Percentiles rank a stretch among this genome's conserved stretches.
These are phyloP conservation scores for Pleurotus pulmonarius DNA, from an alignment of 768 basidiomycete species.

Conservation along the genomic window DNA sequence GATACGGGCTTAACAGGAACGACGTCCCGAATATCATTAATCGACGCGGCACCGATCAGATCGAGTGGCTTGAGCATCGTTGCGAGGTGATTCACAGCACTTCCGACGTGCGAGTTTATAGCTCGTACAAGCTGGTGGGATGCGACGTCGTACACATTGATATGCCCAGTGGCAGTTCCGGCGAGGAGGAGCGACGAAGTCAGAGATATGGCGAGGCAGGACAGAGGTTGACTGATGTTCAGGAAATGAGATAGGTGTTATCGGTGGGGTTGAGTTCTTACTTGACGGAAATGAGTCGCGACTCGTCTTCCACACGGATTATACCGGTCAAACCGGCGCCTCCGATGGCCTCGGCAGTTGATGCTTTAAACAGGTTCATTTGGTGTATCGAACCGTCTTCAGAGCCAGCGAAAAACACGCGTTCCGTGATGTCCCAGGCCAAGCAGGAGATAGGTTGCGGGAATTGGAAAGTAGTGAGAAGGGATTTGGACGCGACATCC, in stretches of 20 bases:
- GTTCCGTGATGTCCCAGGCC: slow-evolving; percentile 81
- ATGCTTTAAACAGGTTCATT: slow-evolving; percentile 70
- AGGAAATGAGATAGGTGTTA: background rate
- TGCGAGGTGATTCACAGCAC: slow-evolving; percentile 66
- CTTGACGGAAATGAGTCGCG: slow-evolving; percentile 70
- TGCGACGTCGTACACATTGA: slow-evolving; percentile 82
- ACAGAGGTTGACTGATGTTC: slow-evolving; percentile 63
- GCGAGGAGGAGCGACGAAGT: slow-evolving; percentile 77
- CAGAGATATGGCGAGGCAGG: slow-evolving; percentile 70
- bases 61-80: slow-evolving; percentile 87
- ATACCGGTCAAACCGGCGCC: slow-evolving; percentile 69
- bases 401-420: slow-evolving; percentile 86
- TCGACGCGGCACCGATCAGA: slow-evolving; percentile 55
- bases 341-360: slow-evolving; percentile 64
- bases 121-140: slow-evolving; percentile 89
- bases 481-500: slow-evolving; percentile 69
- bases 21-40: slow-evolving; percentile 44
- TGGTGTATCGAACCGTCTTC: slow-evolving; percentile 71
- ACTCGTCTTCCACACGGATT: slow-evolving; percentile 64
- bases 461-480: slow-evolving; percentile 87
- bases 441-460: slow-evolving; percentile 69
- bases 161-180: slow-evolving; percentile 69
- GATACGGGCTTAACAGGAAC: slow-evolving; percentile 64
- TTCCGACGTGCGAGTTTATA: slow-evolving; percentile 65
- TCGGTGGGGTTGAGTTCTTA: slow-evolving; percentile 27